These are phyloP conservation scores for Mallotus nudiflorus DNA, from an alignment of 345 rosid species.

Conservation along the genomic window DNA sequence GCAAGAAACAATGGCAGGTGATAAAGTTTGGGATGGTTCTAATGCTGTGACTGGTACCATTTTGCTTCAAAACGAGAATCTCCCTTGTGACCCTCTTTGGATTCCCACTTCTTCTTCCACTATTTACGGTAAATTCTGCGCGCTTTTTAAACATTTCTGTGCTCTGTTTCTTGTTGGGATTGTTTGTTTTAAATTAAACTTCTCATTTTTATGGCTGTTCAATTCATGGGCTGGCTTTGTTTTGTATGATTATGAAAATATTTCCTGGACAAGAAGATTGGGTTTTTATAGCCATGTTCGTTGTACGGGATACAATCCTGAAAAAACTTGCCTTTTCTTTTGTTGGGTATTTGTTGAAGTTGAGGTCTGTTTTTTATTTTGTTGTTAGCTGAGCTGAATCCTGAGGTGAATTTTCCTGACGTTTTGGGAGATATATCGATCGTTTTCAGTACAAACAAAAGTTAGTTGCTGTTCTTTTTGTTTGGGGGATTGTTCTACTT, in stretches of 20 bases:
- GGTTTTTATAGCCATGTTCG: neutral
- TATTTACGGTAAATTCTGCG: conserved; percentile 33
- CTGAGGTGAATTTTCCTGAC: neutral
- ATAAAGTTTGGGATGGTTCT: conserved; percentile 23
- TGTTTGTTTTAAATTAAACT: neutral
- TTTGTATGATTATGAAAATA: neutral
- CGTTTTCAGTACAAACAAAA: neutral
- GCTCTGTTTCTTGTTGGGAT: neutral
- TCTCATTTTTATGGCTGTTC: too few species aligned
- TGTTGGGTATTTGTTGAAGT: neutral
- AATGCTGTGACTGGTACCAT: conserved; percentile 15
- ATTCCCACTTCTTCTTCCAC: conserved; percentile 32
- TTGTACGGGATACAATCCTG: neutral
- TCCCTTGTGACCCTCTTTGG: conserved; percentile 46
- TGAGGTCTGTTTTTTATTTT: neutral
- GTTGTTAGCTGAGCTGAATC: neutral
- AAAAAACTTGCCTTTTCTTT: neutral
- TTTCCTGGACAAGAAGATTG: neutral
- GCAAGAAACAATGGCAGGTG: conserved; percentile 32
- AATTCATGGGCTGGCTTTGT: too few species aligned
- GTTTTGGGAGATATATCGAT: neutral
- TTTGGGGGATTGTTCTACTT: neutral
- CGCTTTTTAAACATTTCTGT: conserved; percentile 2
- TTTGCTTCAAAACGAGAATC: conserved; percentile 31
- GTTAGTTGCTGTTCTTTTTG: neutral